These are phyloP conservation scores for Aspergillus egyptiacus DNA, from an alignment of 495 filamentous ascomycete genomes.

Conservation along the genomic window DNA sequence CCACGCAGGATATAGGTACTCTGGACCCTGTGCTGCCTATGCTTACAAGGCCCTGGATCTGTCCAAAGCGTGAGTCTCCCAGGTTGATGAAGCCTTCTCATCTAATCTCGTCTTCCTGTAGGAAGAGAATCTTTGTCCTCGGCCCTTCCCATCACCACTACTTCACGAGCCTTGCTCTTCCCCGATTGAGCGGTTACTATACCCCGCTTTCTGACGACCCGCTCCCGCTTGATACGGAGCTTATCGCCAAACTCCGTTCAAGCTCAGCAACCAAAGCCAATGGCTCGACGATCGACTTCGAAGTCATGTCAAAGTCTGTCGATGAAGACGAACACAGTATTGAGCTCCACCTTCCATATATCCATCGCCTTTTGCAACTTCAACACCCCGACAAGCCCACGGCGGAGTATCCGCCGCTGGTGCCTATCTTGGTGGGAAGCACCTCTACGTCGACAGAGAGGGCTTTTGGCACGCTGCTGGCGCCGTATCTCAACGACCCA, in stretches of 20 bases:
- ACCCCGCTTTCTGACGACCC: constrained; percentile 80
- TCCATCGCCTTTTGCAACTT: constrained; percentile 67
- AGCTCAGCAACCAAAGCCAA: constrained; percentile 35
- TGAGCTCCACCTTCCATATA: constrained; percentile 94
- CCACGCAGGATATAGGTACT: constrained; percentile 95
- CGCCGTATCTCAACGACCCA: constrained; percentile 71
- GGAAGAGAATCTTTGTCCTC: constrained; percentile 87
- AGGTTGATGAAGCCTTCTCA: background rate
- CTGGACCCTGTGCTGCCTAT: constrained; percentile 87
- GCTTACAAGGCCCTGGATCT: constrained; percentile 90
- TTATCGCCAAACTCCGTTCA: constrained; percentile 55
- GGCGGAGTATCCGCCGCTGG: constrained; percentile 60
- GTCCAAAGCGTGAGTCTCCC: constrained; percentile 56
- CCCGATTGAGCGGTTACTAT: constrained; percentile 65
- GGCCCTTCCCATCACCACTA: constrained; percentile 90
- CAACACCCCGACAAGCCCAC: constrained; percentile 33
- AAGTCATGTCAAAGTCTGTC: constrained; percentile 59
- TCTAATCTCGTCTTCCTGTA: constrained; percentile 21
- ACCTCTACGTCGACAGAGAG: constrained; percentile 61
- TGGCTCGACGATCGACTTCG: constrained; percentile 49
- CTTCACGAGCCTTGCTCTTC: constrained; percentile 70
- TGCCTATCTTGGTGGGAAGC: constrained; percentile 86
- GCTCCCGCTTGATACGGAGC: constrained; percentile 63
- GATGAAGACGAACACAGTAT: constrained; percentile 92
- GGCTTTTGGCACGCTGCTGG: constrained; percentile 62